A percentile compares a stretch with the other conserved stretches of the same genome.
Evolutionary conservation across 345 rosid genomes (phyloP).

Genomic region (Cardamine chenopodiifolia): DNA sequence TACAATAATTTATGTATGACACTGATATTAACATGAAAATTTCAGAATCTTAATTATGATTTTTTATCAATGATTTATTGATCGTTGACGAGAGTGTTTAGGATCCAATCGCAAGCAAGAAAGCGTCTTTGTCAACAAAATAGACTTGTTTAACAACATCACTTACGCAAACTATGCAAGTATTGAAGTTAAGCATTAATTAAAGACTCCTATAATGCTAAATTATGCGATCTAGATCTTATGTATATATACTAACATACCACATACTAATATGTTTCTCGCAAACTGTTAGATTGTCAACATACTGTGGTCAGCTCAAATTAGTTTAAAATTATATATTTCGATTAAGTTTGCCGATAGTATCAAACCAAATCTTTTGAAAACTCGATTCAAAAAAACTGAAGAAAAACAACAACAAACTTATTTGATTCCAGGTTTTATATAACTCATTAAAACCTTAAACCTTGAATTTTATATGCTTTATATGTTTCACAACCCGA

Average conservation of each 20-base stretch:
- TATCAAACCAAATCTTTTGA: constrained; percentile 14
- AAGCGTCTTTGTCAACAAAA: constrained; percentile 16
- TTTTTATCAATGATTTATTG: constrained; percentile 28
- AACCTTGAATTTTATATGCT: neutral
- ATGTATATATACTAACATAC: neutral
- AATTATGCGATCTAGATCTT: constrained; percentile 42
- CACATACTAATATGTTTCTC: neutral
- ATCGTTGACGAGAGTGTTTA: constrained; percentile 34
- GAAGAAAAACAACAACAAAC: neutral
- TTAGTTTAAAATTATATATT: neutral
- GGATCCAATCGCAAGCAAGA: constrained; percentile 34
- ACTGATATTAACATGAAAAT: neutral
- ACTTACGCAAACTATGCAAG: constrained; percentile 25
- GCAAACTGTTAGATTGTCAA: constrained; percentile 28
- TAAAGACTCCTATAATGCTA: constrained; percentile 31
- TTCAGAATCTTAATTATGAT: constrained; percentile 28
- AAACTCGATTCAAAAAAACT: neutral
- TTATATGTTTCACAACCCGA: neutral
- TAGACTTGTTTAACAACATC: constrained; percentile 26
- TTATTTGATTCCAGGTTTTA: no score
- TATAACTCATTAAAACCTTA: neutral
- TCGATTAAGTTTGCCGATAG: neutral
- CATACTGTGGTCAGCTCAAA: constrained; percentile 20
- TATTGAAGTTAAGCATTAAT: neutral
- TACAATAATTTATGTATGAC: constrained; percentile 19